phyloP scores from a whole-genome alignment of 805 yeast species.

The Teunomyces aglyptinius region DNA sequence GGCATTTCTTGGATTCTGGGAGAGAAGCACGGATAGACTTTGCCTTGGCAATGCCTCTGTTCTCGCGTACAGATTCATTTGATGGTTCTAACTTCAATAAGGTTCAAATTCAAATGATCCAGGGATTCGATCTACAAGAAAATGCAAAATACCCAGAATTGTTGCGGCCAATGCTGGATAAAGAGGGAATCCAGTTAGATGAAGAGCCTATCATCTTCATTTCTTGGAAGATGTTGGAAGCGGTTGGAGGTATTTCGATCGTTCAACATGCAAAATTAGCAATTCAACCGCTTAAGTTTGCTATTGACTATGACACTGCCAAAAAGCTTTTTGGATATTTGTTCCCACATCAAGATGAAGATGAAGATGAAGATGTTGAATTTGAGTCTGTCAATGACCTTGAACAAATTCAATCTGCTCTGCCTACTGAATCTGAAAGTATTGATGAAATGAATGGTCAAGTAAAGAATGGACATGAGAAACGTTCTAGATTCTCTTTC shows the following conservation, averaged over 20 bases:
- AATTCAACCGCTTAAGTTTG: slow-evolving; percentile 66
- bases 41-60: slow-evolving; percentile 59
- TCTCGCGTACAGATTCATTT: slow-evolving; percentile 57
- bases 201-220: slow-evolving; percentile 25
- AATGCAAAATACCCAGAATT: slow-evolving; percentile 68
- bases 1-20: slow-evolving; percentile 64
- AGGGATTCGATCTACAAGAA: slow-evolving; percentile 63
- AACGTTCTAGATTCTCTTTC: slow-evolving; percentile 1
- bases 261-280: slow-evolving; percentile 60
- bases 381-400: not conserved
- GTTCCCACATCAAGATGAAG: slow-evolving; percentile 53
- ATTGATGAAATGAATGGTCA: not conserved
- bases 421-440: not conserved
- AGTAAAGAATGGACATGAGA: not conserved
- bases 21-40: slow-evolving; percentile 68
- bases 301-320: slow-evolving; percentile 71
- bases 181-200: slow-evolving; percentile 11
- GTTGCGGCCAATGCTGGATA: slow-evolving; percentile 48
- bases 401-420: not conserved
- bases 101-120: slow-evolving; percentile 58
- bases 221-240: slow-evolving; percentile 76
- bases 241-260: slow-evolving; percentile 90
- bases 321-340: slow-evolving; percentile 61
- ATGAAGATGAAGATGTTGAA: not conserved
- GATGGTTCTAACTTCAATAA: slow-evolving; percentile 68